These are phyloP conservation scores for Fusarium sp. DNA, from an alignment of 2,329 filamentous ascomycete species.

Conservation along the genomic window DNA sequence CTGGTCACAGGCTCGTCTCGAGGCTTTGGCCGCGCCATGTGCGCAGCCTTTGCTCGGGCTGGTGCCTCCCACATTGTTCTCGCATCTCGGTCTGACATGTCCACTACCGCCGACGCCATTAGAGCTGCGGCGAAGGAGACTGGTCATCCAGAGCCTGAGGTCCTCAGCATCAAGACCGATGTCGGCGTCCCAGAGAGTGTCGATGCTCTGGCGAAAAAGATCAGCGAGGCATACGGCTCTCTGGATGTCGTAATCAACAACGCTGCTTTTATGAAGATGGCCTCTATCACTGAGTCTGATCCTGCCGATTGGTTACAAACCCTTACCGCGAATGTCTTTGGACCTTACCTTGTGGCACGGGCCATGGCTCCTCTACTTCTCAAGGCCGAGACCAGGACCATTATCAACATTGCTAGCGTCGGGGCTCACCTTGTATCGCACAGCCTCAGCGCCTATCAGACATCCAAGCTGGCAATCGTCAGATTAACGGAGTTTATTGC, in stretches of 20 bases:
- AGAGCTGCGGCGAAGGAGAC: background rate
- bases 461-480: slow-evolving; percentile 31
- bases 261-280: slow-evolving; percentile 24
- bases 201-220: background rate
- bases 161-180: slow-evolving; percentile 6
- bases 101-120: background rate
- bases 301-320: slow-evolving; percentile 20
- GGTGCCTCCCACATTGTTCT: slow-evolving; percentile 7
- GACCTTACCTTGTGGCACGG: slow-evolving; percentile 11
- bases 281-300: slow-evolving; percentile 9
- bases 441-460: slow-evolving; percentile 28
- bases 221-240: background rate
- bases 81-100: slow-evolving; percentile 19
- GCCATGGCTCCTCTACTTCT: slow-evolving; percentile 10
- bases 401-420: slow-evolving; percentile 23
- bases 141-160: background rate
- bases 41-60: slow-evolving; percentile 5
- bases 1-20: slow-evolving; percentile 23
- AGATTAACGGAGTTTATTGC: slow-evolving; percentile 34
- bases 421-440: slow-evolving; percentile 25
- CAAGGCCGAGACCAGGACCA: slow-evolving; percentile 1
- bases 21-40: slow-evolving; percentile 21
- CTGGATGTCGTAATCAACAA: slow-evolving; percentile 22
- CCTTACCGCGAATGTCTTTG: slow-evolving; percentile 7
- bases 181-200: slow-evolving; percentile 16